Base-by-base conservation (phyloP, 1,139 yeast species). In the Yamadazyma sp. region DNA sequence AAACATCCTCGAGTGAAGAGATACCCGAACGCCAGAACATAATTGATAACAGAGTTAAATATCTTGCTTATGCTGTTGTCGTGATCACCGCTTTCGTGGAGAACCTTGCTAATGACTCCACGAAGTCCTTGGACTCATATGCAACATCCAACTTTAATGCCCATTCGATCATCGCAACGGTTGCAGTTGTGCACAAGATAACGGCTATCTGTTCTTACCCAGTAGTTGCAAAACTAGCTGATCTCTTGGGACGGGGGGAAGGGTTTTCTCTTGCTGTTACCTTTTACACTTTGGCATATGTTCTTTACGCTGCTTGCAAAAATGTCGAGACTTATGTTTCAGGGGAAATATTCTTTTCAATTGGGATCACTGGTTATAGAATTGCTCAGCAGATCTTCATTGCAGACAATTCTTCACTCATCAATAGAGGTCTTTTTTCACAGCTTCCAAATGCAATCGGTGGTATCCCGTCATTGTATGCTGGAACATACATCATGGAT, bases 211-310 rank as follows among this genome's bases (percentile, higher is more conserved):
- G 61, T 16, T 54, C 69, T 1, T 61, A 67, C 42, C 72, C 74
- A 8, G 51, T 67, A n/a, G 46, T 68, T 43, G 73, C 70, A 31
- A 68, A 65, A 44, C 31, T 66, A 17, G 61, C 69, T 8, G 70
- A 66, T 41, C 53, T 65, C 7, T 55, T 66, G 38, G 74, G 74
- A 16, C 59, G 73, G 34, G 62, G 61, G 38, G 71, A 66, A 44
- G 71, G 61, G 14, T 61, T 60, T 38, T 38, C 51, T 12, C 26
- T 59, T 15, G 54, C 53, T 12, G 36, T 62, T 9, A 17, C 32
- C 3, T 25, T 61, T 18, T 62, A 55, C 40, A 51, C 55, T 12
- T 18, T 62, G 12, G 66, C 66, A 22, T 53, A 54, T 34, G 53
- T 62, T 26, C 48, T 62, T 34, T 49, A 53, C 35, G 61, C 69